Base-by-base conservation (phyloP, 257 asterid genomes). In the Solanum peruvianum region DNA sequence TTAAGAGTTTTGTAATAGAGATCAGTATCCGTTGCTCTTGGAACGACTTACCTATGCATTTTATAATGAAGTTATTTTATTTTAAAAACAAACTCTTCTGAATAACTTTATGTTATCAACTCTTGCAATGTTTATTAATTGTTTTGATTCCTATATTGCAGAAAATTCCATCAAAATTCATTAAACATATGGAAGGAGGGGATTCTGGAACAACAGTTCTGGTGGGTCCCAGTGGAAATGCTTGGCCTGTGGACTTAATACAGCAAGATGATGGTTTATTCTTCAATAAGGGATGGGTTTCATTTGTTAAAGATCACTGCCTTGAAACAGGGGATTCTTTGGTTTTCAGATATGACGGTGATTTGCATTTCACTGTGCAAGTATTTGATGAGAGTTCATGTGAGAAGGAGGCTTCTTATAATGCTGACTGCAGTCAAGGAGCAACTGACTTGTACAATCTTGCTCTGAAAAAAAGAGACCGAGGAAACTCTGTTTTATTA, bases 401-500 rank as follows among this genome's bases (percentile, higher is more conserved):
- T 80, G 98, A 96, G 93, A 96, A 96, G 91, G 98, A 90, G 88
- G 85, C 88, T 70, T 89, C 98, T 81, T 93, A 92, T 86, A 88
- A 86, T 52, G 94, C 95, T 84, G 89, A 86, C 49, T 91, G 93
- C 92, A 91, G 93, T 90, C 98, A 93, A 91, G 93, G 87, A 88
- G 86, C 89, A 67, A 90, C 90, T 88, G 89, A 87, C 89, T 86
- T 58, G 83, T 85, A 83, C 47, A 86, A 70, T 87, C 88, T 62
- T 90, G 21, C 81, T 41, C 72, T 75, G 88, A 94, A 84, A 71
- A 95, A 93, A 91, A 91, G 98, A 88, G 95, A 89, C 39, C 88
- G 96, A 92, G 97, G 92, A 80, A 88, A 66, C 88, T 88, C 92
- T 18, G 87, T 92, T 87, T 88, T 90, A 81, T 86, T 90, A 23